A percentile compares a stretch with the other conserved stretches of the same genome.
Conservation (phyloP, 208 protist species). For the Wallacemonas sp. region DNA sequence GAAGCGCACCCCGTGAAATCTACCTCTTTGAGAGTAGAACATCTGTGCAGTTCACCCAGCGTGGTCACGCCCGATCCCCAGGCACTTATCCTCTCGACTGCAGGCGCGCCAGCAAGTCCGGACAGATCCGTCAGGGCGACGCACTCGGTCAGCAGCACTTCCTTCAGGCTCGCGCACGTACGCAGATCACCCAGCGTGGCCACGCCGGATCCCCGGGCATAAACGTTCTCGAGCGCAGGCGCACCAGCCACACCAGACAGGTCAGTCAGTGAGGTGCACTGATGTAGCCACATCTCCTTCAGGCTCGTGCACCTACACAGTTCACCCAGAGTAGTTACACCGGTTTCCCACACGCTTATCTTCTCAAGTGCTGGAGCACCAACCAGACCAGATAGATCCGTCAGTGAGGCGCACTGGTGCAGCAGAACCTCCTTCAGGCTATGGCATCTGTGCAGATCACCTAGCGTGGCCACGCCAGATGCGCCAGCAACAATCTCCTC, state of each 20-base stretch:
- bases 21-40: no score
- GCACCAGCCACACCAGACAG: background rate
- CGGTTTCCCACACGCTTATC: no score
- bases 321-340: background rate
- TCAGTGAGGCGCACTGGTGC: no score
- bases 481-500: background rate
- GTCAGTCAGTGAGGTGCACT: background rate
- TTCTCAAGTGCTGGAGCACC: no score
- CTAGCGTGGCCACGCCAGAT: background rate
- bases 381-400: no score
- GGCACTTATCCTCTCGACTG: no score
- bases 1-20: no score
- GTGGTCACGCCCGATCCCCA: no score
- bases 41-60: no score
- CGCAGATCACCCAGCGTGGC: background rate
- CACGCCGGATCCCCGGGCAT: background rate
- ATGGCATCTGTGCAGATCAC: background rate
- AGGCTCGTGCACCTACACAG: background rate
- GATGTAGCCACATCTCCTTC: background rate
- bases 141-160: background rate
- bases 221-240: constrained; percentile 1
- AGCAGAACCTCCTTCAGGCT: background rate
- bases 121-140: no score
- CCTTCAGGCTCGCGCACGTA: background rate
- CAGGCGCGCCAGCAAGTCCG: no score